phyloP scores from a whole-genome alignment of 192 early-diverging fungal genomes.

The Coemansia umbellata region DNA sequence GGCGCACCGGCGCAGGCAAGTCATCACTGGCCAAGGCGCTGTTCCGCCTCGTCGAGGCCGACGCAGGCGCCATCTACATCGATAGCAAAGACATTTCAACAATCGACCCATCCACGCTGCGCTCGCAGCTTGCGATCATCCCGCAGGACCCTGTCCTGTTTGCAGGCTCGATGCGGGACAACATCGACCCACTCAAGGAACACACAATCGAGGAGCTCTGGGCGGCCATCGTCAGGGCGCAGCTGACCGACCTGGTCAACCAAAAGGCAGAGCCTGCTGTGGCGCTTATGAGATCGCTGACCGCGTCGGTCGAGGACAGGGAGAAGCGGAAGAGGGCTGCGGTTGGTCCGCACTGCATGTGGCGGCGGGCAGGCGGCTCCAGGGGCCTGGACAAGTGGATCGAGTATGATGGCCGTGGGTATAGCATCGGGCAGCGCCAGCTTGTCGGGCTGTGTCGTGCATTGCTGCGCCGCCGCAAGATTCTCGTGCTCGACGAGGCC shows the following conservation, averaged over 20 bases:
- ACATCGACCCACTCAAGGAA: slow-evolving; percentile 59
- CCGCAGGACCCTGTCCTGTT: slow-evolving; percentile 68
- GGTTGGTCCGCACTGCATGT: neutral
- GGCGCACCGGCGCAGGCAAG: slow-evolving; percentile 57
- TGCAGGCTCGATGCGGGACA: slow-evolving; percentile 60
- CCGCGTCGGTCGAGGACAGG: slow-evolving; percentile 2
- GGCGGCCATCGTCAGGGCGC: slow-evolving; percentile 53
- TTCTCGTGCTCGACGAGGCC: slow-evolving; percentile 76
- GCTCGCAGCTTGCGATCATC: slow-evolving; percentile 54
- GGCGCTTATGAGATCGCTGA: neutral
- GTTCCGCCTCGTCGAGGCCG: slow-evolving; percentile 57
- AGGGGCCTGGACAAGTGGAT: slow-evolving; percentile 16
- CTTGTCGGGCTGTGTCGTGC: slow-evolving; percentile 54
- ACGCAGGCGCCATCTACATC: slow-evolving; percentile 44
- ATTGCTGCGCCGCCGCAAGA: slow-evolving; percentile 55
- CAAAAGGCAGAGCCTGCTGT: neutral
- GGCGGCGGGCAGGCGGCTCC: slow-evolving; percentile 7
- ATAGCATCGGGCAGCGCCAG: slow-evolving; percentile 69
- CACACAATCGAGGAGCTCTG: slow-evolving; percentile 62
- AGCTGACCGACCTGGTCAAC: slow-evolving; percentile 5
- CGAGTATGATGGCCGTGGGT: slow-evolving; percentile 39
- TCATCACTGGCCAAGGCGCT: slow-evolving; percentile 54
- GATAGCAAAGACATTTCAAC: slow-evolving; percentile 54
- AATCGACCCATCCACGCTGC: slow-evolving; percentile 51
- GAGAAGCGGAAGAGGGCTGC: neutral